Percentiles rank a stretch among this genome's conserved stretches.
Evolutionary conservation across 345 rosid species (phyloP).

Genomic region (Citrus trifoliata): DNA sequence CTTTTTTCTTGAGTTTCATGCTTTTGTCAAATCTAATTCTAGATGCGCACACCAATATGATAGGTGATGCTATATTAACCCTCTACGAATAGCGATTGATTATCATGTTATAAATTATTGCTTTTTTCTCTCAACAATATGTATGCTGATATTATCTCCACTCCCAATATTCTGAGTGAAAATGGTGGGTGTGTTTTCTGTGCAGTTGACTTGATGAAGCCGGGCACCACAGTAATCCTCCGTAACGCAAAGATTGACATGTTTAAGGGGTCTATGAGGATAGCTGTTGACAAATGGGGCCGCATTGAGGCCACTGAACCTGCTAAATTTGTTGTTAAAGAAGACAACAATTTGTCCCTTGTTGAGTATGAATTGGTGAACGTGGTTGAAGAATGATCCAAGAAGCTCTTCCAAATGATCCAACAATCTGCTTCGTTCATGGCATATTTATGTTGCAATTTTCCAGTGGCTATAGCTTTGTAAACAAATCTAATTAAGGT

Average conservation of each 20-base stretch:
- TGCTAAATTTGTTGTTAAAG: slow-evolving; percentile 32
- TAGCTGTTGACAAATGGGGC: slow-evolving; percentile 66
- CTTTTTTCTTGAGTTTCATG: background rate
- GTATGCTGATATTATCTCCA: background rate
- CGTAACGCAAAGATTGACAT: slow-evolving; percentile 56
- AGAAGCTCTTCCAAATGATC: background rate
- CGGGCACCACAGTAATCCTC: slow-evolving; percentile 41
- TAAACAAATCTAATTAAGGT: slow-evolving; percentile 9
- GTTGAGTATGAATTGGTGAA: slow-evolving; percentile 57
- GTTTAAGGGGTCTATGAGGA: slow-evolving; percentile 56
- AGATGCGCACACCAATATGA: background rate
- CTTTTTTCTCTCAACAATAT: no score
- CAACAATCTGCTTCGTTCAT: background rate
- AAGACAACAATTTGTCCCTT: slow-evolving; percentile 41
- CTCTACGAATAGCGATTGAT: no score
- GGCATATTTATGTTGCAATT: slow-evolving; percentile 4
- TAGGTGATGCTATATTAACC: background rate
- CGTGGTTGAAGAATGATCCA: slow-evolving; percentile 38
- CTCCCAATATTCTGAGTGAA: background rate
- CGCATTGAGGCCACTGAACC: slow-evolving; percentile 41
- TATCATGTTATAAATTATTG: no score
- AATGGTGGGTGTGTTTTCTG: background rate
- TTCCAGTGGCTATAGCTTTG: background rate
- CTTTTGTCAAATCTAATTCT: no score
- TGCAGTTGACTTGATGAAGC: slow-evolving; percentile 47